A percentile compares a stretch with the other conserved stretches of the same genome.
phyloP scores from a whole-genome alignment of 305 asterid species.

The Fraxinus xanthoxyloides region DNA sequence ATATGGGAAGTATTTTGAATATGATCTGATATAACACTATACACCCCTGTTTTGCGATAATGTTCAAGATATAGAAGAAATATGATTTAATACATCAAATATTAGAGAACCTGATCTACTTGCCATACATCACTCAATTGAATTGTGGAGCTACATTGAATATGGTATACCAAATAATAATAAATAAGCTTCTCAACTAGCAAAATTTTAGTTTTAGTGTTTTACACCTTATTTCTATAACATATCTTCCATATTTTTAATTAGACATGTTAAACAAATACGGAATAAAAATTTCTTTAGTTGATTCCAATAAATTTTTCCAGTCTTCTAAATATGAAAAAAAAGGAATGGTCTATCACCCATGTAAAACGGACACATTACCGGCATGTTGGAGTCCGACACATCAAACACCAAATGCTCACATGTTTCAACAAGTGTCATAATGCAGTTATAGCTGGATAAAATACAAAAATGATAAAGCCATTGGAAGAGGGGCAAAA shows the following conservation, averaged over 20 bases:
- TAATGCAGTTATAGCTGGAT: neutral
- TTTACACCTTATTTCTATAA: neutral
- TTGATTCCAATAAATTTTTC: neutral
- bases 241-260: neutral
- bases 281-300: neutral
- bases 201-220: neutral
- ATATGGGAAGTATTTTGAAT: neutral
- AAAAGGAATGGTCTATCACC: neutral
- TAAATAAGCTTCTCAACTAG: neutral
- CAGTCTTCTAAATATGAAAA: neutral
- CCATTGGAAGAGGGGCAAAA: neutral
- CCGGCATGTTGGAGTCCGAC: neutral
- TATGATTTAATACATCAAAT: neutral
- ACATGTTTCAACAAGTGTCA: neutral
- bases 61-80: neutral
- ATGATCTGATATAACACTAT: neutral
- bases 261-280: neutral
- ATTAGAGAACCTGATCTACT: neutral
- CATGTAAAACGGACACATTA: neutral
- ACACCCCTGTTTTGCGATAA: too few relatives aligned
- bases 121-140: neutral
- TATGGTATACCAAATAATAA: neutral
- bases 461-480: neutral
- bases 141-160: neutral
- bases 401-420: neutral